These are phyloP conservation scores for Beauveria brongniartii DNA, from an alignment of 2,329 filamentous ascomycete genomes.

Conservation along the genomic window DNA sequence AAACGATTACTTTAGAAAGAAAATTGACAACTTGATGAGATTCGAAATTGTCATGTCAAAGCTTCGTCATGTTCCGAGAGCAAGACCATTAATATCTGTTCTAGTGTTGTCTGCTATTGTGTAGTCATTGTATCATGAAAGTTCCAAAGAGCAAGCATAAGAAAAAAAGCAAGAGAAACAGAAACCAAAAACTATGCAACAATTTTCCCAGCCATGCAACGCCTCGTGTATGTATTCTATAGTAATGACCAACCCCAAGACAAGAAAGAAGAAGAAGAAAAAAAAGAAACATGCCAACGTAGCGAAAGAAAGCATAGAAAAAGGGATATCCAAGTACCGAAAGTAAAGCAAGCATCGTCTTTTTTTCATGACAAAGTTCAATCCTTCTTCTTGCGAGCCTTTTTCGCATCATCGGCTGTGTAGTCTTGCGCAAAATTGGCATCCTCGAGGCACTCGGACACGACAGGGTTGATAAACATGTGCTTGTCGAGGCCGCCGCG, in stretches of 20 bases:
- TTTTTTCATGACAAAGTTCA: background rate
- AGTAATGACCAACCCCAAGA: background rate
- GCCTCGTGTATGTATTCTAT: constrained; percentile 6
- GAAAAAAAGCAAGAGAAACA: background rate
- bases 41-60: no score
- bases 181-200: background rate
- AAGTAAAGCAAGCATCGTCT: background rate
- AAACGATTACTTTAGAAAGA: no score
- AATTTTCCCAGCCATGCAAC: constrained; percentile 3
- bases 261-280: background rate
- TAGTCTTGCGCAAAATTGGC: constrained; percentile 22
- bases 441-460: constrained; percentile 30
- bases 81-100: background rate
- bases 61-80: background rate
- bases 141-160: background rate
- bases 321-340: background rate
- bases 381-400: constrained; percentile 7
- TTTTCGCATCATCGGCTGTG: constrained; percentile 5
- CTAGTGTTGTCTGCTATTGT: background rate
- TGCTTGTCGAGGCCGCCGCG: constrained; percentile 35
- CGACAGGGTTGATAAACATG: constrained; percentile 30
- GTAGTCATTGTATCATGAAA: background rate
- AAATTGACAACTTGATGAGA: no score
- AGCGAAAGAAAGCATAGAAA: background rate
- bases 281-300: background rate